Evolutionary conservation across 805 yeast species (phyloP), one percentile per base, ranked within the genome.

Genomic region (Kazachstania kunashirensis): DNA sequence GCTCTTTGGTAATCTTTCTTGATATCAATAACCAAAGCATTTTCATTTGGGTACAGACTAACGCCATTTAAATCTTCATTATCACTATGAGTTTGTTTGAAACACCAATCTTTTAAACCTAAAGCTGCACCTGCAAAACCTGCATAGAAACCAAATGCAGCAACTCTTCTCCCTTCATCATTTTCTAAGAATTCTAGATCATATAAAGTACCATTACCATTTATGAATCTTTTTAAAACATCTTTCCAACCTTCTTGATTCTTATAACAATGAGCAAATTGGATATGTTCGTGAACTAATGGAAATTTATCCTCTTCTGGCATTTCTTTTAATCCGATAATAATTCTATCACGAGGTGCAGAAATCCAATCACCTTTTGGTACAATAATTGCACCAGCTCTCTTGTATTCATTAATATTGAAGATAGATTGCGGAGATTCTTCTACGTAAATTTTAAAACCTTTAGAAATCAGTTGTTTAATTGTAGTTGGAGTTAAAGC

Each of bases 61-160:
- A 88, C 83, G 36, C 85, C 84, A 27, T 84, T 83, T 49, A 92
- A 68, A 46, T 84, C 77, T 58, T 77, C 75, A 38, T 66, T 54
- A 52, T 77, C 84, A 7, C 71, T 41, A 59, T 83, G 79, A 26
- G 77, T 63, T 61, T 84, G 89, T 63, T 89, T 89, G 66, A 82
- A 80, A 34, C 94, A 82, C 96, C 97, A 92, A 62, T 86, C 95
- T 60, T 75, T 75, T 35, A 89, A 70, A 53, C 98, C 98, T 38
- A 92, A 65, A 24, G 98, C 99, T 24, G 99, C 98, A 54, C 99
- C 99, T 6, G 97, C 98, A 60, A 92, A 92, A n/a, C 99, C 99
- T 31, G 99, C 98, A 61, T 89, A 89, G 70, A 75, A 92, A n/a
- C 99, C 99, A 59, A 92, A 92, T 7, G 98, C 98, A 31, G 99